Conservation (phyloP, 75 land plant genomes). For the Larix kaempferi region DNA sequence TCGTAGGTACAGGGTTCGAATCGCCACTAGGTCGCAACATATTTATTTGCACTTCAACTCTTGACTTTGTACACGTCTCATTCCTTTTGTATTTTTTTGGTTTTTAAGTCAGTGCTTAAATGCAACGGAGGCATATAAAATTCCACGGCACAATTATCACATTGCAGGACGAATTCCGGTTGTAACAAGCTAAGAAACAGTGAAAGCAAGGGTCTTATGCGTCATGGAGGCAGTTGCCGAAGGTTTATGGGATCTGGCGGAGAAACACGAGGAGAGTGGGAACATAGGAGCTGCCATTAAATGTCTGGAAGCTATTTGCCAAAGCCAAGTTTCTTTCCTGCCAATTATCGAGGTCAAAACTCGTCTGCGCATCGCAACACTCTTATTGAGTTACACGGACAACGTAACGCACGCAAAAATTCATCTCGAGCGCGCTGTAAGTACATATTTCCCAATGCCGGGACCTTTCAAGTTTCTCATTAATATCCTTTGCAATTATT, state of each 20-base stretch:
- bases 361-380: slow-evolving; percentile 72
- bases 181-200: neutral
- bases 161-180: no score
- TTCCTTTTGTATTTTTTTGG: no score
- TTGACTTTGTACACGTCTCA: no score
- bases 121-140: no score
- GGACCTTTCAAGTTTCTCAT: no score
- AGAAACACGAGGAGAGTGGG: slow-evolving; percentile 50
- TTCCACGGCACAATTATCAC: no score
- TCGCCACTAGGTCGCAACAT: no score
- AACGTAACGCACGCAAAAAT: slow-evolving; percentile 83
- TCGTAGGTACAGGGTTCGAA: no score
- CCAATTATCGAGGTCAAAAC: slow-evolving; percentile 89
- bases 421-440: slow-evolving; percentile 91
- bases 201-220: neutral
- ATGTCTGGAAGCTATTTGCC: slow-evolving; percentile 91
- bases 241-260: slow-evolving; percentile 89
- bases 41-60: no score
- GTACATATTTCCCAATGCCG: neutral
- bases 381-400: slow-evolving; percentile 70
- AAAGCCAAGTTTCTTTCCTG: slow-evolving; percentile 66
- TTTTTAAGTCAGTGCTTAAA: no score
- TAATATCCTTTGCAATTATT: no score
- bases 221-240: slow-evolving; percentile 89
- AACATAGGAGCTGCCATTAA: slow-evolving; percentile 68